Base-by-base conservation (phyloP, 257 asterid species). In the Fraxinus quadrangulata region DNA sequence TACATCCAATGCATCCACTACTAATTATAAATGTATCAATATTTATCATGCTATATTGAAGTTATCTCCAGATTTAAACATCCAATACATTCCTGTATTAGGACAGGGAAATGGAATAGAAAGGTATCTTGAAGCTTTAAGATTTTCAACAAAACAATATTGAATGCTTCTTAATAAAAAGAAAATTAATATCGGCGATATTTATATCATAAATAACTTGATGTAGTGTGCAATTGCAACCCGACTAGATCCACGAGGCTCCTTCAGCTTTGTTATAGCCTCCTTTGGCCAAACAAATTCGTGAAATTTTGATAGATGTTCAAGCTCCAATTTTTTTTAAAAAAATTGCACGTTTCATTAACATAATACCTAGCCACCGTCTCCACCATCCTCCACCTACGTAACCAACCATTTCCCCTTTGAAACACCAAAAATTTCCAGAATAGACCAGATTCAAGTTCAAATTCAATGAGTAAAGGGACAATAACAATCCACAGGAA, bases 231-330 rank as follows among this genome's bases (percentile, higher is more conserved):
- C 76, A 75, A 86, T 79, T 67, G 83, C 73, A 68, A 72, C 80
- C 36, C 86, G 82, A 81, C 79, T 81, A 75, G 90, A 82, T 67
- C 90, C 92, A 66, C 83, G 86, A 8, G 90, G 88, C 77, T 88
- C 90, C 82, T 88, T 88, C 73, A 84, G 78, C 81, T 84, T 75
- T 70, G 74, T 71, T 47, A 86, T 68, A 70, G 85, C 88, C 85
- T 88, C 88, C 81, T 37, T 37, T 37, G 42, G 11, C 2, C 42
- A 7, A 37, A 37, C 10, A 6, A 36, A 6, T 36, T 6, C 10
- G 40, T 8, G 0, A 8, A 37, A 1, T 37, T 37, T 37, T 37
- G 42, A 37, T 37, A 37, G 42, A 8, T 8, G 42, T 7, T 37
- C 2, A 7, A 6, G 42, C 7, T 37, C 11, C 1, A 37, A 37